phyloP scores from a whole-genome alignment of 306 rosid genomes.

The Chamaecrista fasciculata region DNA sequence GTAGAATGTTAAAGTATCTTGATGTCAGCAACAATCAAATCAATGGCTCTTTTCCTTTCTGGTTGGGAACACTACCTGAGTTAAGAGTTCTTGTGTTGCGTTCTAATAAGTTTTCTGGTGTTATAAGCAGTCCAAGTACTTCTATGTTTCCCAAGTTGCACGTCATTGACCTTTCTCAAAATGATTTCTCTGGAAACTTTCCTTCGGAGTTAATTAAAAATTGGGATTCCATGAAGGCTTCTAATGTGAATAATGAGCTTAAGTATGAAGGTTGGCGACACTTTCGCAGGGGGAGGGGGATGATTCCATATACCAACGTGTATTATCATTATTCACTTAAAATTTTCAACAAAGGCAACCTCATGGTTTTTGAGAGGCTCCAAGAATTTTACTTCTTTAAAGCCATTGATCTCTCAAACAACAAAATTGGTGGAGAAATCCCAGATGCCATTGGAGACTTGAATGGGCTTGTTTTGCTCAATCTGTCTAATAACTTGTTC shows the following conservation, averaged over 20 bases:
- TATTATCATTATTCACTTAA: neutral
- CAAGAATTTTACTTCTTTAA: conserved; percentile 4
- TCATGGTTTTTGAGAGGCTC: neutral
- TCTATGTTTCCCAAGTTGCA: conserved; percentile 27
- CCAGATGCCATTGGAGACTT: conserved; percentile 16
- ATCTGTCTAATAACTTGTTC: conserved; percentile 28
- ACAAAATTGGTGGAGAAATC: conserved; percentile 28
- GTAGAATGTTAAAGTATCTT: conserved; percentile 7
- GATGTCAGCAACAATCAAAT: conserved; percentile 8
- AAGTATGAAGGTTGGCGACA: neutral
- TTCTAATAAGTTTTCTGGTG: neutral
- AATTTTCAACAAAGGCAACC: conserved; percentile 21
- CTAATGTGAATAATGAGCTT: neutral
- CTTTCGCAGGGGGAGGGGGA: neutral
- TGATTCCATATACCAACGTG: neutral
- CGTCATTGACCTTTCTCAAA: conserved; percentile 31
- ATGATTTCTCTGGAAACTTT: conserved; percentile 7
- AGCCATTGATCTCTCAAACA: conserved; percentile 29
- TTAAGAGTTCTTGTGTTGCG: conserved; percentile 17
- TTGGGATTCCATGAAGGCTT: conserved; percentile 4
- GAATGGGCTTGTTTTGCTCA: neutral
- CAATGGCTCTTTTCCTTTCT: conserved; percentile 41
- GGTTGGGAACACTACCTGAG: conserved; percentile 37
- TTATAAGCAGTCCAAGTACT: neutral
- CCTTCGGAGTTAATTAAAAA: neutral